Base-by-base conservation (phyloP, 1,139 yeast species). In the Taiozyma sp. region DNA sequence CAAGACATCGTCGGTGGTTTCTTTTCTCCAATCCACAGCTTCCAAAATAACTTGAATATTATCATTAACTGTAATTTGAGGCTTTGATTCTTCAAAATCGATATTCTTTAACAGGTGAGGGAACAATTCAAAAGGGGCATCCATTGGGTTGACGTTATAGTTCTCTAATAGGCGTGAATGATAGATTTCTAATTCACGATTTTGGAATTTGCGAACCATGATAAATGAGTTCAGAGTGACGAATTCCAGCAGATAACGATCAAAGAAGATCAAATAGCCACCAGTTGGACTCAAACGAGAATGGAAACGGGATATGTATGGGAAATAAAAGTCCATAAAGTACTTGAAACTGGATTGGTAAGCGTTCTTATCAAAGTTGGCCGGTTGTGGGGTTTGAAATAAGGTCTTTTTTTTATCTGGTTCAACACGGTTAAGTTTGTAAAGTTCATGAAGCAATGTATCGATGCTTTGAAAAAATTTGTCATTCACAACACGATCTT, bases 1-100 rank as follows among this genome's bases (percentile, higher is more conserved):
- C 49, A 65, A 47, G 4, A 65, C 68, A 43, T 65, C 68, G 48
- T 65, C 68, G 0, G 68, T 60, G 8, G 60, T 54, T 40, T 65
- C 68, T 28, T 51, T 63, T 35, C 57, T 59, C 68, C 67, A 64
- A 50, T 65, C 68, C 11, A 65, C 66, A 47, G 51, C 56, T 37
- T 64, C 65, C 40, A 65, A 47, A 30, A 65, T 63, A 7, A 56
- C 50, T 39, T 61, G 65, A 13, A 63, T 63, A 32, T 58, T 64
- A 49, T 56, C 50, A 28, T 40, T 44, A 9, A 21, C 30, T 43
- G 37, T 35, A 28, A 43, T 13, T 14, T 11, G 29, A 5, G 6
- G 11, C 19, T 40, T 8, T 13, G 28, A 11, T 19, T 37, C 14
- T 19, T 35, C 21, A 35, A 37, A 37, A 11, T 37, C 19, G 6